These are phyloP conservation scores for Euclidium syriacum DNA, from an alignment of 345 rosid genomes.

Conservation along the genomic window DNA sequence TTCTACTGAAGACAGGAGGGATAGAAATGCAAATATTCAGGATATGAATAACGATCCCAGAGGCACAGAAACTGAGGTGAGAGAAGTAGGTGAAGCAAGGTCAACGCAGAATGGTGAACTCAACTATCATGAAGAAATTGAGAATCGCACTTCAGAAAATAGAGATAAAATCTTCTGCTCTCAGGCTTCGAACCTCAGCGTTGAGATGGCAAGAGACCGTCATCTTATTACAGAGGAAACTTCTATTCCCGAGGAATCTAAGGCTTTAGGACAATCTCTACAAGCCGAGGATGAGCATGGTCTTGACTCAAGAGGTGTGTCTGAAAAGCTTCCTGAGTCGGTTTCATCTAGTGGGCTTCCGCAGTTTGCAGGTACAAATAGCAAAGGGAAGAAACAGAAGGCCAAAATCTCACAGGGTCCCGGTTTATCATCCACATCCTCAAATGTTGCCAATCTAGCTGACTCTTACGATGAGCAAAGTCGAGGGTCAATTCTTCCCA, in stretches of 20 bases:
- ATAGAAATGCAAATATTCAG: slow-evolving; percentile 43
- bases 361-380: slow-evolving; percentile 39
- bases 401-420: slow-evolving; percentile 49
- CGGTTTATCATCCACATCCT: slow-evolving; percentile 46
- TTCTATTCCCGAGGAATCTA: slow-evolving; percentile 37
- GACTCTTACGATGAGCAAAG: slow-evolving; percentile 45
- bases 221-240: slow-evolving; percentile 40
- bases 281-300: slow-evolving; percentile 39
- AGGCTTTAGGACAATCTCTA: slow-evolving; percentile 30
- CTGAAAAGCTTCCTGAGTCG: slow-evolving; percentile 44
- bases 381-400: slow-evolving; percentile 60
- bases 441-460: slow-evolving; percentile 48
- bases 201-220: slow-evolving; percentile 50
- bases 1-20: slow-evolving; percentile 38
- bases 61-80: slow-evolving; percentile 55
- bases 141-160: slow-evolving; percentile 36
- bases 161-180: slow-evolving; percentile 51
- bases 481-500: slow-evolving; percentile 34
- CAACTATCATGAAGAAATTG: slow-evolving; percentile 35
- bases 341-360: slow-evolving; percentile 28
- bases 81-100: slow-evolving; percentile 55
- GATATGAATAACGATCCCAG: slow-evolving; percentile 40
- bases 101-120: slow-evolving; percentile 41
- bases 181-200: slow-evolving; percentile 66
- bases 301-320: slow-evolving; percentile 35